Evolutionary conservation across 495 filamentous ascomycete genomes (phyloP).

Genomic region (Xeromyces bisporus): DNA sequence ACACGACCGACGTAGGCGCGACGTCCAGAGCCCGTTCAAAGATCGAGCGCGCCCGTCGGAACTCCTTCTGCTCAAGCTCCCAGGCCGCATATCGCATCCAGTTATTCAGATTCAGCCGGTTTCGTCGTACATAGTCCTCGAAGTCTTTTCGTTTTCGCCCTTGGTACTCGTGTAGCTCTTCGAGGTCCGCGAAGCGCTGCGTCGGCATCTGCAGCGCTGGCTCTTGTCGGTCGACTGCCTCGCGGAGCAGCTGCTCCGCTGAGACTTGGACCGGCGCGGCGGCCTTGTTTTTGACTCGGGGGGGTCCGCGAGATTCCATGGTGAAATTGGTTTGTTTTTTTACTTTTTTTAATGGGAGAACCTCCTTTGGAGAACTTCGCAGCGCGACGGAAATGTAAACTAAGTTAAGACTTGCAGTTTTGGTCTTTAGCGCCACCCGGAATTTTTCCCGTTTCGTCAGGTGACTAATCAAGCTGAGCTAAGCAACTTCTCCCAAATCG

Average conservation of each 20-base stretch:
- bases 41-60: slow-evolving; percentile 82
- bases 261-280: slow-evolving; percentile 79
- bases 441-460: not conserved
- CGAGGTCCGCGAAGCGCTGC: slow-evolving; percentile 87
- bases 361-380: too few species aligned
- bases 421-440: slow-evolving; percentile 10
- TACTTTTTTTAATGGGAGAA: too few species aligned
- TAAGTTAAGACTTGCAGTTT: slow-evolving; percentile 7
- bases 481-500: slow-evolving; percentile 1
- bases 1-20: slow-evolving; percentile 62
- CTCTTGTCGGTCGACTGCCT: slow-evolving; percentile 96
- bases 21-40: slow-evolving; percentile 95
- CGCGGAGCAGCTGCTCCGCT: slow-evolving; percentile 91
- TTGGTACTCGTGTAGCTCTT: slow-evolving; percentile 96
- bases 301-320: slow-evolving; percentile 93
- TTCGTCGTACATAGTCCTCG: slow-evolving; percentile 93
- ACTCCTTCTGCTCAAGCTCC: slow-evolving; percentile 98
- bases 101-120: slow-evolving; percentile 91
- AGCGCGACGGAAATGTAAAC: too few species aligned
- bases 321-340: too few species aligned
- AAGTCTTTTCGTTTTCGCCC: slow-evolving; percentile 92
- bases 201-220: slow-evolving; percentile 74
- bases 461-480: slow-evolving; percentile 10
- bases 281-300: slow-evolving; percentile 95
- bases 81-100: slow-evolving; percentile 97